phyloP scores from a whole-genome alignment of 768 basidiomycete genomes.

The Hortiboletus campestris region DNA sequence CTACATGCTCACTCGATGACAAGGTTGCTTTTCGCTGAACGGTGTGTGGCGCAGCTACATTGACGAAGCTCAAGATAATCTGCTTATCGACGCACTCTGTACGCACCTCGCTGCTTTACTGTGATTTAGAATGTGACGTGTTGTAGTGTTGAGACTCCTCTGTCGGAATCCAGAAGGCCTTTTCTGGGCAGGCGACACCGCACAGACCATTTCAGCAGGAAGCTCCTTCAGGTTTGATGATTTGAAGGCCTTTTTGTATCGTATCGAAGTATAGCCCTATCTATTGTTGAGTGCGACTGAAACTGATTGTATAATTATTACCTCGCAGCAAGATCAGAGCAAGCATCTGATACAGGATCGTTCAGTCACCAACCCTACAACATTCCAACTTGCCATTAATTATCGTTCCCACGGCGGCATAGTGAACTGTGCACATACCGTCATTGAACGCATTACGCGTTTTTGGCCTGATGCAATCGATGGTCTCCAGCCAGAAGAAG shows the following conservation, averaged over 20 bases:
- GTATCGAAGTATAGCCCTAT: slow-evolving; percentile 49
- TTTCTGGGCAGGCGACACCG: slow-evolving; percentile 81
- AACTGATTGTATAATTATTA: not conserved
- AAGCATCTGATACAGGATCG: slow-evolving; percentile 9
- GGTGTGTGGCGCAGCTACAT: slow-evolving; percentile 45
- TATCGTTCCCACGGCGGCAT: slow-evolving; percentile 75
- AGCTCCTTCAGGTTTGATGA: slow-evolving; percentile 73
- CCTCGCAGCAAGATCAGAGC: slow-evolving; percentile 22
- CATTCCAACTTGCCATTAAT: slow-evolving; percentile 62
- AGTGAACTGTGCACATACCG: slow-evolving; percentile 64
- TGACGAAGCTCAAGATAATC: slow-evolving; percentile 73
- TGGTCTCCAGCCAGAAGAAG: slow-evolving; percentile 51
- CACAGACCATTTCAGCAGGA: slow-evolving; percentile 73
- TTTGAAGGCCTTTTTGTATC: slow-evolving; percentile 62
- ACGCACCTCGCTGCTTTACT: slow-evolving; percentile 12
- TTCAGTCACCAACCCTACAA: slow-evolving; percentile 26
- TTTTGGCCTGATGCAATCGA: slow-evolving; percentile 72
- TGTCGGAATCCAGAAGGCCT: slow-evolving; percentile 64
- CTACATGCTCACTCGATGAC: not conserved
- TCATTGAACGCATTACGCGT: slow-evolving; percentile 57
- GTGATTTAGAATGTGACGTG: slow-evolving; percentile 4
- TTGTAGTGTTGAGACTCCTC: slow-evolving; percentile 57
- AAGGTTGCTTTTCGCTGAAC: not conserved
- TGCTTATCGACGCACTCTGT: slow-evolving; percentile 64
- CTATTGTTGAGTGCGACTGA: not conserved